phyloP scores from a whole-genome alignment of 306 rosid genomes.

The Gynostemma pentaphyllum region DNA sequence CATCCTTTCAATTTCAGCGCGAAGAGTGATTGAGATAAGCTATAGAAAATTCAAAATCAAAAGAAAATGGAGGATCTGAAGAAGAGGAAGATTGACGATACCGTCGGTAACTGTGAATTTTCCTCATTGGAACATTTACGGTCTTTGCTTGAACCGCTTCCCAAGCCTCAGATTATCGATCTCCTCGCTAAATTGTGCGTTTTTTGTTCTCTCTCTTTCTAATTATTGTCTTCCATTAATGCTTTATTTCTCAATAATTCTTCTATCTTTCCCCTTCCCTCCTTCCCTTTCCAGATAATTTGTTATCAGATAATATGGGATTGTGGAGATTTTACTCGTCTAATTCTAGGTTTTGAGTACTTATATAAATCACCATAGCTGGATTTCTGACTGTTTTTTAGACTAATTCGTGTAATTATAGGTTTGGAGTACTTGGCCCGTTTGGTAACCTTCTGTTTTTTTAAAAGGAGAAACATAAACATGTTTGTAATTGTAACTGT shows the following conservation, averaged over 20 bases:
- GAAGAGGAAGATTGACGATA: constrained; percentile 61
- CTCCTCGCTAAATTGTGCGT: constrained; percentile 66
- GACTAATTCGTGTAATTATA: not conserved
- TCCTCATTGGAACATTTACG: constrained; percentile 44
- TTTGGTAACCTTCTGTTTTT: too few relatives aligned
- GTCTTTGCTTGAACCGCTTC: constrained; percentile 48
- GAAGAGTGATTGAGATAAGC: not conserved
- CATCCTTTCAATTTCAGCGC: not conserved
- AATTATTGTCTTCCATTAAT: not conserved
- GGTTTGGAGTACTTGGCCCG: too few relatives aligned
- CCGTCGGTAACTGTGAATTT: constrained; percentile 14
- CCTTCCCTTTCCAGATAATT: not conserved
- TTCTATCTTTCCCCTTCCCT: not conserved
- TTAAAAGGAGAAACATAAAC: too few relatives aligned
- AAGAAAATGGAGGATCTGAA: constrained; percentile 63
- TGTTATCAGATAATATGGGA: not conserved
- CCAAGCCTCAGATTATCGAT: constrained; percentile 62
- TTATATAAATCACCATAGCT: not conserved
- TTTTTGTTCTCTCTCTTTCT: not conserved
- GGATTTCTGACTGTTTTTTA: not conserved
- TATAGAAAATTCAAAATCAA: too few relatives aligned
- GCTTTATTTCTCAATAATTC: not conserved
- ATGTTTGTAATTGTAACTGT: too few relatives aligned
- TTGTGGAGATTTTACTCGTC: not conserved
- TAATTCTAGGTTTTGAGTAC: not conserved